A percentile compares a stretch with the other conserved stretches of the same genome.
Conservation (phyloP, 2,329 filamentous ascomycete genomes). For the Fusarium clavum region DNA sequence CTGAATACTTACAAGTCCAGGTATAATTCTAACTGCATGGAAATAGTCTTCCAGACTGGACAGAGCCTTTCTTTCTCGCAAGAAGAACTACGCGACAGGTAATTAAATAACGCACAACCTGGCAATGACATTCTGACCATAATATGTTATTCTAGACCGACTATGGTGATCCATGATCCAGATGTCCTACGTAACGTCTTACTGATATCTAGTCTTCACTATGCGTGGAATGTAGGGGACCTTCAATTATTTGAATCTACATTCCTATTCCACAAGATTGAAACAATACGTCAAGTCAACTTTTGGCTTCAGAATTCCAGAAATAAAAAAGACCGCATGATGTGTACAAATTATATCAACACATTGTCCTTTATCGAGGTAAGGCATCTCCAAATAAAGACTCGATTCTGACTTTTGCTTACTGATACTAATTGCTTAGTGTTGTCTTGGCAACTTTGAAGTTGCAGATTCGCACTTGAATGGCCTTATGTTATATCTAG, state of each 20-base stretch:
- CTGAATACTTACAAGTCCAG: accelerated
- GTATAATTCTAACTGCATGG: no score
- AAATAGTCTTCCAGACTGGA: not conserved
- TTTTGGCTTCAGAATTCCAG: not conserved
- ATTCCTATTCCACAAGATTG: not conserved
- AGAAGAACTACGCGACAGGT: not conserved
- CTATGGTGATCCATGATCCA: not conserved
- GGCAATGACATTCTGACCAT: not conserved
- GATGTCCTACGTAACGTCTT: not conserved
- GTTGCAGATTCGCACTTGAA: not conserved
- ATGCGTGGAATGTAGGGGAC: not conserved
- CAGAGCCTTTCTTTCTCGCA: not conserved
- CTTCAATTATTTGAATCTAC: not conserved
- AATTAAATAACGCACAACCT: not conserved
- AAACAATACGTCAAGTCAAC: not conserved
- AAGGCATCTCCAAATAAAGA: not conserved
- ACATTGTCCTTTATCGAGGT: not conserved
- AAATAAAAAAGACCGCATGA: not conserved
- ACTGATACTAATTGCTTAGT: not conserved
- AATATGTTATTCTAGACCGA: not conserved
- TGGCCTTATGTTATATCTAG: not conserved
- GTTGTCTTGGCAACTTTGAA: accelerated
- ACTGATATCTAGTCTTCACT: not conserved
- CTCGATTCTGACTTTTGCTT: no score
- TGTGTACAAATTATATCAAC: not conserved